Percentiles rank a stretch among this genome's conserved stretches.
Evolutionary conservation across 164 flowering plant species (phyloP).

Genomic region (Annona cherimola): DNA sequence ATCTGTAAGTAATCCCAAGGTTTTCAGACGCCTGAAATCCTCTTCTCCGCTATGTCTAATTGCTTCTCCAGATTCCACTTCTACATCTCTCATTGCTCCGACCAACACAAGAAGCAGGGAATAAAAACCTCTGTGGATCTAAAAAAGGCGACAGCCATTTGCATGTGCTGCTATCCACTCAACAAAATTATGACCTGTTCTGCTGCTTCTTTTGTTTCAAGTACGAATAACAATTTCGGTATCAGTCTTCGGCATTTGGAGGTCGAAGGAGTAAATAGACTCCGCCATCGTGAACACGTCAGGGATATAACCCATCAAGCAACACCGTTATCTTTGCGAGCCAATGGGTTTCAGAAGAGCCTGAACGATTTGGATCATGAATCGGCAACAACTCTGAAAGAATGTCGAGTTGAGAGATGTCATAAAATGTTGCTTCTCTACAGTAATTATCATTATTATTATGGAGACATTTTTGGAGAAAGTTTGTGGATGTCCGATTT

Average conservation of each 20-base stretch:
- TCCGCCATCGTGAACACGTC: neutral
- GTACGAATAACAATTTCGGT: too few species aligned
- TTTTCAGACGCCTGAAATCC: neutral
- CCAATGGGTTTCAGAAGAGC: neutral
- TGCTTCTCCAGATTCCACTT: neutral
- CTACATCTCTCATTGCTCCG: slow-evolving; percentile 1
- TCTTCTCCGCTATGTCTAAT: slow-evolving; percentile 2
- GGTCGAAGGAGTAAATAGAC: neutral
- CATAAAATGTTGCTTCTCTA: neutral
- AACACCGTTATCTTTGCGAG: neutral
- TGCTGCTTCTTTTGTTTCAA: neutral
- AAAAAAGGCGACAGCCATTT: neutral
- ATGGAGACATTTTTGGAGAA: neutral
- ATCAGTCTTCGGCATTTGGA: neutral
- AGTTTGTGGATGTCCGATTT: neutral
- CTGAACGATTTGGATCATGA: neutral
- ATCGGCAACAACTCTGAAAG: neutral
- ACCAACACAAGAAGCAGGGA: too few species aligned
- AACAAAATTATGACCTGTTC: neutral
- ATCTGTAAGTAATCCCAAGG: neutral
- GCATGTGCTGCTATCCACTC: neutral
- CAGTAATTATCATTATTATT: accelerated
- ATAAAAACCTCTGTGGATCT: neutral
- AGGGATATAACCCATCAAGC: too few species aligned
- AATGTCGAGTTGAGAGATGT: neutral